phyloP scores from a whole-genome alignment of 192 early-diverging fungal genomes.

The Geranomyces variabilis region DNA sequence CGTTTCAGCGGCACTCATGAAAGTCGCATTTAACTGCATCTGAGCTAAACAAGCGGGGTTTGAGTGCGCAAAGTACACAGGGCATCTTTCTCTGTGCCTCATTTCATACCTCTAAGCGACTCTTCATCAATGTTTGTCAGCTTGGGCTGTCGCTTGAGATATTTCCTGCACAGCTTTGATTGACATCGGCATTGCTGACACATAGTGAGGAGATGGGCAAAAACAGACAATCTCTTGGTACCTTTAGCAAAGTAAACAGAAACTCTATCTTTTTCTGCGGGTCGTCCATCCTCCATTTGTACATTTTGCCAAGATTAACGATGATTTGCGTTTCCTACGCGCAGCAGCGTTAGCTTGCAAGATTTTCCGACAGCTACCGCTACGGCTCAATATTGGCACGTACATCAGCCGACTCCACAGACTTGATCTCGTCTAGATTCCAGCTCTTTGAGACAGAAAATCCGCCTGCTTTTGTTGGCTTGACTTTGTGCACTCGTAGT shows the following conservation, averaged over 20 bases:
- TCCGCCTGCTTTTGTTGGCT: conserved; percentile 35
- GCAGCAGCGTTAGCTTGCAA: not conserved
- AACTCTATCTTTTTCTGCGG: conserved; percentile 44
- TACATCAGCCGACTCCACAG: conserved; percentile 39
- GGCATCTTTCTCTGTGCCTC: no score
- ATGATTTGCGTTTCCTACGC: conserved; percentile 38
- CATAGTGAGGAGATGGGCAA: not conserved
- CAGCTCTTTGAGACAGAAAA: conserved; percentile 49
- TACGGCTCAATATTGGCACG: not conserved
- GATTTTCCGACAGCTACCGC: not conserved
- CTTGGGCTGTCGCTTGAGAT: conserved; percentile 42
- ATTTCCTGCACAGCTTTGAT: conserved; percentile 38
- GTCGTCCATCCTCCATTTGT: conserved; percentile 48
- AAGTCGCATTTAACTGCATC: conserved; percentile 29
- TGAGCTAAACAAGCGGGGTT: conserved; percentile 10
- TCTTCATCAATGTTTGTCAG: conserved; percentile 54
- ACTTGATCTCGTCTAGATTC: conserved; percentile 54
- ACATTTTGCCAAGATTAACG: conserved; percentile 47
- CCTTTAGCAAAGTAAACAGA: conserved; percentile 46
- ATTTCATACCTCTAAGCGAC: conserved; percentile 24
- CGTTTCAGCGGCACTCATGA: conserved; percentile 25
- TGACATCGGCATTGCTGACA: conserved; percentile 4
- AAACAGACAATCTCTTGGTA: conserved; percentile 1
- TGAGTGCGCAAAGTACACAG: no score
- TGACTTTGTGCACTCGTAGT: conserved; percentile 49